Evolutionary conservation across 108 stramenopile species (phyloP).

Genomic region (Tribonema minus): DNA sequence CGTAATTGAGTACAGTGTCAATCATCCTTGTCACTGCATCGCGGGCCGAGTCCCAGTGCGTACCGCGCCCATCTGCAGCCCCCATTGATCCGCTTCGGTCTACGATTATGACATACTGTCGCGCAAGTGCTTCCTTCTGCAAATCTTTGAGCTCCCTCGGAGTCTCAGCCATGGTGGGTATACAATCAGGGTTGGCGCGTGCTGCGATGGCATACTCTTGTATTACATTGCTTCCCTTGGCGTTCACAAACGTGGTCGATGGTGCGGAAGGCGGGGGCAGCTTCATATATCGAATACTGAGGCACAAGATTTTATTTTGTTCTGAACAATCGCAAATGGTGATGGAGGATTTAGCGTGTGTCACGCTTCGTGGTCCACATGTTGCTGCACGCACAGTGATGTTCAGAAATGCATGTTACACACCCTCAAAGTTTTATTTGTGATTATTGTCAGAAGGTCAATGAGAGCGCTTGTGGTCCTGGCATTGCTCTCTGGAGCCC

Average conservation of each 20-base stretch:
- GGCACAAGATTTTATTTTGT: background rate
- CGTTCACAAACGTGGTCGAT: background rate
- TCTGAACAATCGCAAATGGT: too few relatives aligned
- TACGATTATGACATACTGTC: background rate
- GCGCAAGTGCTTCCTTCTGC: background rate
- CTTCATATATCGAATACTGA: background rate
- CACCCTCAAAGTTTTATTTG: too few relatives aligned
- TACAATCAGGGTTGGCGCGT: background rate
- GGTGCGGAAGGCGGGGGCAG: background rate
- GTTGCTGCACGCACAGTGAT: too few relatives aligned
- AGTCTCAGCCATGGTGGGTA: background rate
- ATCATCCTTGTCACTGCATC: background rate
- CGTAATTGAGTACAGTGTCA: background rate
- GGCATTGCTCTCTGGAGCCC: too few relatives aligned
- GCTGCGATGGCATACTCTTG: background rate
- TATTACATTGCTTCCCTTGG: background rate
- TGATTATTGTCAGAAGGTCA: too few relatives aligned
- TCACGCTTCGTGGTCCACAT: too few relatives aligned
- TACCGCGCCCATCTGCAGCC: background rate
- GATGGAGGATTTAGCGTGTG: too few relatives aligned
- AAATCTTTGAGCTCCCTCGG: background rate
- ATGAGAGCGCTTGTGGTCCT: too few relatives aligned
- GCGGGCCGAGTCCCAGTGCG: background rate
- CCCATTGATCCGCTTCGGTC: background rate
- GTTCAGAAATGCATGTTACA: too few relatives aligned